Base-by-base conservation (phyloP, 805 yeast genomes). In the Candida nemodendra region DNA sequence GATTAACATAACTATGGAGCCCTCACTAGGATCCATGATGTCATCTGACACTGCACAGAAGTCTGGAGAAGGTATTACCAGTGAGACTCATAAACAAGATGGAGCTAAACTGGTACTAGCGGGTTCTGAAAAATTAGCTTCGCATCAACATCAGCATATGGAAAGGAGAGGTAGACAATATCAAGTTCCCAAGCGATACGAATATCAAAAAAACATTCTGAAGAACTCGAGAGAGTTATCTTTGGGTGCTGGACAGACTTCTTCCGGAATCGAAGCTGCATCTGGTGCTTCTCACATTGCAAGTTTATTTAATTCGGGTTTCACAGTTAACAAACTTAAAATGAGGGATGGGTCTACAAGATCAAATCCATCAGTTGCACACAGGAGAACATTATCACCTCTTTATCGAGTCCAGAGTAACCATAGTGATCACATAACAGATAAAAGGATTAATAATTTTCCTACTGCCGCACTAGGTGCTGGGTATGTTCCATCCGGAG, bases 181-280 rank as follows among this genome's bases (percentile, higher is more conserved):
- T 32, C 60, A 57, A 28, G 36, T 53, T 2, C 57, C 59, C 5
- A 47, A 53, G 38, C 44, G 65, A 25, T 58, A 57, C 32, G 61
- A 58, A 31, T 54, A 48, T 19, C 53, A 49, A 31, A 54, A 47
- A 27, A 48, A 45, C 30, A 53, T 53, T 11, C 49, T 51, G 7
- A 42, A 36, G 24, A 42, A 32, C 17, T 35, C 43, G 21, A 40
- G 46, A 34, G 50, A 51, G 17, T 22, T 51, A 14, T 48, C 54
- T 28, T 34, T 42, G 34, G 17, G 27, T 15, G 22, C 28, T 21
- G 25, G 36, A 26, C 22, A 7, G 36, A 13, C 16, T 7, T 9
- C 18, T 21, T 34, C 44, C 18, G 28, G 44, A 26, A 9, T 34
- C 33, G 18, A 27, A 27, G 14, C 37, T 18, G 26, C 38, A 26